Evolutionary conservation across 2,329 filamentous ascomycete genomes (phyloP), one percentile per base, ranked within the genome.

Genomic region (Aspergillus ochraceoroseus): DNA sequence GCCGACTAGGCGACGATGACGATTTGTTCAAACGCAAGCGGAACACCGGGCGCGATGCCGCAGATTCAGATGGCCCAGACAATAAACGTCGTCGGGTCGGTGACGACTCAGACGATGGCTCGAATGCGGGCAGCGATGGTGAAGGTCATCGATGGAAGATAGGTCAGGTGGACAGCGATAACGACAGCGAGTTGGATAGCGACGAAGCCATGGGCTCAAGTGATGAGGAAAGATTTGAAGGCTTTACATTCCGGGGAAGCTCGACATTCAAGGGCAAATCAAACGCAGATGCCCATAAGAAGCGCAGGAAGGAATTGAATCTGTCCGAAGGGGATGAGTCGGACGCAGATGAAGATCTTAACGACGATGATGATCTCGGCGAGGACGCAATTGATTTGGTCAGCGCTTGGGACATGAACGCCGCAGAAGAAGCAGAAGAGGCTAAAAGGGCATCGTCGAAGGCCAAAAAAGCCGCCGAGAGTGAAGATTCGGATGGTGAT

Each of bases 161-260:
- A 35, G 88, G 89, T 17, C 70, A 80, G 32, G 79, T 82, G 14
- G 77, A 75, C 33, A 77, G 75, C 30, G 80, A 83, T 38, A 75
- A 83, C 47, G 82, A 85, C 54, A 80, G 76, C 39, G 80, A 83
- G 47, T 69, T 86, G 41, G 81, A 85, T 58, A 83, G 78, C 51
- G 82, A 85, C 59, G 87, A 94, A 56, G 89, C 90, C 2, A 87
- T 95, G 71, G 86, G 87, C 3, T 82, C 86, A 50, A 92, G 86
- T 55, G 89, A 95, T 56, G 82, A 92, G 56, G 89, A 94, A 59
- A 77, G 75, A 48, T 94, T 94, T 51, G 80, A 87, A 49, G 85
- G 80, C 7, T 94, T 83, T 55, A 77, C 76, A 3, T 85, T 85
- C 56, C 71, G 79, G 22, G 80, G 80, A 20, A 78, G 74, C 50